These are phyloP conservation scores for Paraconiothyrium brasiliense DNA, from an alignment of 2,329 filamentous ascomycete species.

Conservation along the genomic window DNA sequence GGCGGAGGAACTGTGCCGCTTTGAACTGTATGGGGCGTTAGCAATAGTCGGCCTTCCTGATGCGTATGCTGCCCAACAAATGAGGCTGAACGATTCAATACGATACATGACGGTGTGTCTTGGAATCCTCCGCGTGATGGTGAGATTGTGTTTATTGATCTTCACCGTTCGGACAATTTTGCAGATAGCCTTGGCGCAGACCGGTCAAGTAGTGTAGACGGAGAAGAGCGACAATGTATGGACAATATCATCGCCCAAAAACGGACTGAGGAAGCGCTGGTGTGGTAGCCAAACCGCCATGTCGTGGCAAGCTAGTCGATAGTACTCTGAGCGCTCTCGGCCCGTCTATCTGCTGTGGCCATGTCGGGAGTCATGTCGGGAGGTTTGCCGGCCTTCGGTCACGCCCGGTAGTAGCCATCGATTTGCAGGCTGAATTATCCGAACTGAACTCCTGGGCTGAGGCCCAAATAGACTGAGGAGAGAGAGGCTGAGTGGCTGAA, in stretches of 20 bases:
- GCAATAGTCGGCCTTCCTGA: constrained; percentile 34
- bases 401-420: not conserved
- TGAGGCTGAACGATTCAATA: constrained; percentile 44
- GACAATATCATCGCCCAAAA: not conserved
- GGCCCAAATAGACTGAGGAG: not conserved
- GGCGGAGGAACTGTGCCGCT: constrained; percentile 88
- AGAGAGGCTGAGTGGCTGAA: not conserved
- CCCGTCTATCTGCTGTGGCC: not conserved
- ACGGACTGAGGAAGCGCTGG: too few species aligned
- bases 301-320: not conserved
- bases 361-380: not conserved
- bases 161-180: constrained; percentile 32
- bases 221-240: constrained; percentile 18
- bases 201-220: constrained; percentile 34
- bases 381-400: not conserved
- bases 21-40: constrained; percentile 68
- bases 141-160: constrained; percentile 23
- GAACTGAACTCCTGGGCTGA: not conserved
- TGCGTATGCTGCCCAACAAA: constrained; percentile 51
- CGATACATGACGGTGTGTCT: constrained; percentile 30
- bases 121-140: constrained; percentile 38
- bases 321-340: not conserved
- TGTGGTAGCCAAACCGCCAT: too few species aligned
- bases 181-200: constrained; percentile 32
- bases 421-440: not conserved